Evolutionary conservation across 2,329 filamentous ascomycete genomes (phyloP), one percentile per base, ranked within the genome.

Genomic region (Xylariaceae sp.): DNA sequence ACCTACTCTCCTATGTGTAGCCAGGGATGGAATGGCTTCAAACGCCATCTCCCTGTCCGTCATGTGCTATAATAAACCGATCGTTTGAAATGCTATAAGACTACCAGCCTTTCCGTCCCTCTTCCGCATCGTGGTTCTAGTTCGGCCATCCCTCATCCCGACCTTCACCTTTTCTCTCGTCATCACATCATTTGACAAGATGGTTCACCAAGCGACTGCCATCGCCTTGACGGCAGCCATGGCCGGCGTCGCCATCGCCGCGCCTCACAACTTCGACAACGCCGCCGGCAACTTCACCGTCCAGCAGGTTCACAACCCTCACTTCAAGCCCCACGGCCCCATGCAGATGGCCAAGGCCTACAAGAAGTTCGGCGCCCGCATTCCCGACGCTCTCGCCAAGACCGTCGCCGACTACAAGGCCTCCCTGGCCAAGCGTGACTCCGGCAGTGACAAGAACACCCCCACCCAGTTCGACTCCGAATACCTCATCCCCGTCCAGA

Each of bases 401-500:
- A 64, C 57, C 35, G 53, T 67, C 27, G 61, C 62, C 55, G 56
- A 62, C 50, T 53, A 62, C 37, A 63, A 60, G 19, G 45, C 55
- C 37, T 55, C 53, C 50, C 61, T 61, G 35, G 46, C 49, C 44
- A 62, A 61, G 47, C 63, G 63, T 40, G 59, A 61, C 54, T 62
- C 58, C 35, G 67, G 67, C 50, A 65, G 61, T 47, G 67, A 58
- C 19, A 60, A 53, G 29, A 59, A 63, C 43, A 65, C 58, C 8
- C 67, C 67, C 8, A 65, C 68, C 55, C 45, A 65, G 46, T 61
- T 64, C 54, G 68, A 70, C 40, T 60, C 62, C 42, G 64, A 68
- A 52, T 70, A 70, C 55, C 49, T 68, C 43, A 65, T 64, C 27
- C 67, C 67, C 41, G 67, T 70, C 39, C 51, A 58, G 11, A 69